Conservation (phyloP, 2,329 filamentous ascomycete genomes). For the Colletotrichum liriopes region DNA sequence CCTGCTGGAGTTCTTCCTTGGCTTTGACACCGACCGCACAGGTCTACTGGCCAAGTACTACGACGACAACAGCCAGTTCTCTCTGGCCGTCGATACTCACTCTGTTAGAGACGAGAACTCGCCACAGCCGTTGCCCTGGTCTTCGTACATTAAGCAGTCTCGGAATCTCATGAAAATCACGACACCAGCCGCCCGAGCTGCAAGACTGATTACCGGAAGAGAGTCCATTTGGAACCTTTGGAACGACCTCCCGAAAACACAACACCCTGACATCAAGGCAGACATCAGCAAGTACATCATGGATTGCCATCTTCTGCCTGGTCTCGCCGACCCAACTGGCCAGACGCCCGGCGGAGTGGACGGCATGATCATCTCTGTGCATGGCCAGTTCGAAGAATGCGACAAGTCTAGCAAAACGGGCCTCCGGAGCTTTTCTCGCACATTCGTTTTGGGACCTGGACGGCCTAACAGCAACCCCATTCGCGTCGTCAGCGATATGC, state of each 20-base stretch:
- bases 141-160: conserved; percentile 82
- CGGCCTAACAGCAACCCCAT: conserved; percentile 74
- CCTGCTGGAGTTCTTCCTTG: conserved; percentile 79
- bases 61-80: conserved; percentile 83
- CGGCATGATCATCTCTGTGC: conserved; percentile 83
- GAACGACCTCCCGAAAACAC: conserved; percentile 79
- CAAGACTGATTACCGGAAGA: conserved; percentile 76
- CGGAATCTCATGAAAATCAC: conserved; percentile 83
- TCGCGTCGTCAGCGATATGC: conserved; percentile 84
- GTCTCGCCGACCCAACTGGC: conserved; percentile 79
- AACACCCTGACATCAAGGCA: conserved; percentile 79
- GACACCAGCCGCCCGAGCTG: conserved; percentile 71
- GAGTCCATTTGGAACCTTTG: conserved; percentile 78
- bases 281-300: conserved; percentile 84
- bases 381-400: conserved; percentile 87
- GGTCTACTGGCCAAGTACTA: conserved; percentile 78
- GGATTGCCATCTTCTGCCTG: conserved; percentile 83
- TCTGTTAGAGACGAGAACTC: conserved; percentile 65
- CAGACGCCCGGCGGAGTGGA: conserved; percentile 77
- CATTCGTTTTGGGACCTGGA: conserved; percentile 84
- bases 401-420: conserved; percentile 71
- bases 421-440: conserved; percentile 86
- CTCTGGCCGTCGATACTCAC: conserved; percentile 78
- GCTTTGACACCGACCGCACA: conserved; percentile 81
- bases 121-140: conserved; percentile 73